A percentile compares a stretch with the other conserved stretches of the same genome.
phyloP scores from a whole-genome alignment of 306 rosid species.

The Citrullus mucosospermus region DNA sequence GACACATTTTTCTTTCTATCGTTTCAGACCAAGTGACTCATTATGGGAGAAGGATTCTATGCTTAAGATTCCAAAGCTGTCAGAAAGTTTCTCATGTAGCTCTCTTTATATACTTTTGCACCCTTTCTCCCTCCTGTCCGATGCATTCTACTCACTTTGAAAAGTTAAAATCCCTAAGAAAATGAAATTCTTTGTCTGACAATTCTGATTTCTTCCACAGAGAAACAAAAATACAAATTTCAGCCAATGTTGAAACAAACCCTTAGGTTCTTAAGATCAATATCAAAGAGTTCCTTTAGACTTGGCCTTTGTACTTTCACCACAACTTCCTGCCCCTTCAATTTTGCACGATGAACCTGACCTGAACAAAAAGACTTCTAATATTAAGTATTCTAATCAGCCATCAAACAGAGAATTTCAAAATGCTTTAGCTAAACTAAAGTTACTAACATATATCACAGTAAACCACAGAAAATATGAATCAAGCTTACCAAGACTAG shows the following conservation, averaged over 20 bases:
- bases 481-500: constrained; percentile 81
- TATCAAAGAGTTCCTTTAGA: constrained; percentile 87
- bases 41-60: no score
- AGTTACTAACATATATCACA: not conserved
- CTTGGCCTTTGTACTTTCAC: constrained; percentile 99
- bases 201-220: not conserved
- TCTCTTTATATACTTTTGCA: no score
- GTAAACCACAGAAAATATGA: not conserved
- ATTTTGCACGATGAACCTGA: constrained; percentile 95
- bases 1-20: no score
- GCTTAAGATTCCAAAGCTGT: no score
- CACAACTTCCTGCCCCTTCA: constrained; percentile 78
- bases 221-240: not conserved
- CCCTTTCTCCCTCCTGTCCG: no score
- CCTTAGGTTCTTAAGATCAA: constrained; percentile 95
- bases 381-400: not conserved
- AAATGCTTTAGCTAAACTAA: not conserved
- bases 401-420: not conserved
- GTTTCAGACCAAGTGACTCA: no score
- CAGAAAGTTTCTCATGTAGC: no score
- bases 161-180: no score
- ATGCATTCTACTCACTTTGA: no score
- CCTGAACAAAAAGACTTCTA: constrained; percentile 40
- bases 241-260: constrained; percentile 40
- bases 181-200: no score